Evolutionary conservation across 768 basidiomycete genomes (phyloP), one percentile per base, ranked within the genome.

Genomic region (Cantharellus cinnabarinus): DNA sequence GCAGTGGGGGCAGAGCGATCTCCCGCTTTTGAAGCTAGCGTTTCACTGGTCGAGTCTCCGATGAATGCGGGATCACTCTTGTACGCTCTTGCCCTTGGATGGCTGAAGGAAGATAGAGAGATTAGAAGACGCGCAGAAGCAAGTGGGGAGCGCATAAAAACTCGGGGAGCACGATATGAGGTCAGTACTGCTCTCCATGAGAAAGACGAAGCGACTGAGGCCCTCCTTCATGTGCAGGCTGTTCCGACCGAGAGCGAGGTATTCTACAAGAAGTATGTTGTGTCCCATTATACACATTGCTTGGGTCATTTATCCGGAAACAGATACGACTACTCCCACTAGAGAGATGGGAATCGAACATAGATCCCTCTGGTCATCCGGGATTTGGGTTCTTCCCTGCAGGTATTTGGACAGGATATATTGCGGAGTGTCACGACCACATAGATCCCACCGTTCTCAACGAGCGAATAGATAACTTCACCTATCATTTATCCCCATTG

Each of bases 91-190:
- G 93, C 91, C 2, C 70, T 98, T 42, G 75, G 79, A 54, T 99
- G 95, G 95, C 74, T 98, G 48, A 79, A 76, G 63, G 82, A 86
- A 65, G 95, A 99, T 65, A 75, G 87, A 50, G 78, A 81, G 52
- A 68, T 78, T 58, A 76, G 85, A 29, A 74, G 73, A 14, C 71
- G 75, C 65, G 71, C 83, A 40, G 80, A 86, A 71, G 72, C 70
- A 58, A 65, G 72, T 40, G 79, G 81, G 35, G 69, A 75, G 68
- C 35, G 68, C 69, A 41, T 34, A 57, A 82, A 80, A 71, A 69
- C 70, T 50, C 69, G 79, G 38, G 87, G 89, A 40, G 78, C 83
- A 44, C 72, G 67, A 64, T 71, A 78, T 59, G 71, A 55, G 51
- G 55, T 57, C 52, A 37, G 10, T 38, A 5, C 38, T 38, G 39